Conservation (phyloP, 2,329 filamentous ascomycete genomes). For the Fusarium caatingaense region DNA sequence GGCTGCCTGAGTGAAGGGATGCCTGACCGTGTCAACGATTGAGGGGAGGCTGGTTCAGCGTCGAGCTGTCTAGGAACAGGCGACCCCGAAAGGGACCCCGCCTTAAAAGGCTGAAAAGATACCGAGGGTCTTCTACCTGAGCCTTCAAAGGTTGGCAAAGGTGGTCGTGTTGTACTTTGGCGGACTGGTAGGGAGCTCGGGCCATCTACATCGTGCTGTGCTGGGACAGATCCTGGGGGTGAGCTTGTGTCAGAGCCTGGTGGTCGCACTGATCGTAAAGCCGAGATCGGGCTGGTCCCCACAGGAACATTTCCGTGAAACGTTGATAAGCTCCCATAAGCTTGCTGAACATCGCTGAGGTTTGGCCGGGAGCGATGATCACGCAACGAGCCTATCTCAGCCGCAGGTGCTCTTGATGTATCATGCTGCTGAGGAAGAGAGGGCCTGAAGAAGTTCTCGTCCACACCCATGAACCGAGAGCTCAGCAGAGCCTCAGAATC, state of each 20-base stretch:
- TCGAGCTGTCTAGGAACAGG: constrained; percentile 68
- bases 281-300: constrained; percentile 88
- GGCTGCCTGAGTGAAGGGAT: constrained; percentile 63
- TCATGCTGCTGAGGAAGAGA: constrained; percentile 71
- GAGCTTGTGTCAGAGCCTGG: constrained; percentile 72
- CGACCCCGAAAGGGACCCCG: constrained; percentile 91
- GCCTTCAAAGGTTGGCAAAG: constrained; percentile 62
- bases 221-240: constrained; percentile 63
- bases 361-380: constrained; percentile 63
- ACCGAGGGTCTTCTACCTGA: constrained; percentile 79
- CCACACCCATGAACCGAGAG: constrained; percentile 91
- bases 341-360: constrained; percentile 74
- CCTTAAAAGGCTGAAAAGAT: constrained; percentile 96
- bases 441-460: constrained; percentile 87
- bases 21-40: constrained; percentile 61
- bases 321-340: constrained; percentile 90
- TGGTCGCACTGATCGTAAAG: constrained; percentile 75
- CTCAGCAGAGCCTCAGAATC: constrained; percentile 91
- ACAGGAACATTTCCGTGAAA: constrained; percentile 83
- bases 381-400: constrained; percentile 81
- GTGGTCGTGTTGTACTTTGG: constrained; percentile 48
- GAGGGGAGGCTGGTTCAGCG: constrained; percentile 66
- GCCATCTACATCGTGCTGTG: constrained; percentile 58
- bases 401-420: constrained; percentile 50
- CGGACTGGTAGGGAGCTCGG: constrained; percentile 67